Evolutionary conservation across 352 stramenopile species (phyloP), one percentile per base, ranked within the genome.

Genomic region (Phytophthora pluvialis): DNA sequence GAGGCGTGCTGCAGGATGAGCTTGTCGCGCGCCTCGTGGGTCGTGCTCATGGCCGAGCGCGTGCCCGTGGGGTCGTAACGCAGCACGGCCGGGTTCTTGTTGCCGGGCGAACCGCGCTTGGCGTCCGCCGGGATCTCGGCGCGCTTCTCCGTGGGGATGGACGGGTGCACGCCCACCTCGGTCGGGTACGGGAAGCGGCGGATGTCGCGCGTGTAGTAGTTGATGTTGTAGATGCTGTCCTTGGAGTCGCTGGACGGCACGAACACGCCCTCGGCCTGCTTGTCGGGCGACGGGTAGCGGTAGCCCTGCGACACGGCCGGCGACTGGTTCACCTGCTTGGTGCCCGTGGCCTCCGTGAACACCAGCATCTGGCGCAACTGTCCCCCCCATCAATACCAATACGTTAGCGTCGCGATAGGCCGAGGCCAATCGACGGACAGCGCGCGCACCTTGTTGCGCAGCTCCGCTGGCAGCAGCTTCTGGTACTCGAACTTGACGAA

Each of bases 121-220:
- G 75, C 74, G 52, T 90, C 84, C 33, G 78, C 80, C 33, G 86
- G 86, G 32, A 94, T 75, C 67, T 92, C 70, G 3, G 72, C 79
- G 39, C 71, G 81, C 72, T 85, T 77, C 54, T 81, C 67, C 33
- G 78, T 50, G 11, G 75, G 78, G 29, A 95, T 75, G 47, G 83
- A 88, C 42, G 87, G 87, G 72, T 95, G 87, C 66, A 93, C 70
- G 53, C 81, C 86, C 50, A 92, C 79, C 29, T 89, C 77, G 15
- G 77, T 75, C 32, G 86, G 77, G 67, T 73, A 77, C 31, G 70
- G 70, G 63, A 93, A 89, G 66, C 87, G 81, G 49, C 84, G 83
- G 44, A 90, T 81, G 64, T 97, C 89, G 60, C 89, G 86, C 79
- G 88, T 95, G 75, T 97, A 97, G 82, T 95, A 97, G 38, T 95